Evolutionary conservation across 345 rosid genomes (phyloP).

Genomic region (Combretum micranthum): DNA sequence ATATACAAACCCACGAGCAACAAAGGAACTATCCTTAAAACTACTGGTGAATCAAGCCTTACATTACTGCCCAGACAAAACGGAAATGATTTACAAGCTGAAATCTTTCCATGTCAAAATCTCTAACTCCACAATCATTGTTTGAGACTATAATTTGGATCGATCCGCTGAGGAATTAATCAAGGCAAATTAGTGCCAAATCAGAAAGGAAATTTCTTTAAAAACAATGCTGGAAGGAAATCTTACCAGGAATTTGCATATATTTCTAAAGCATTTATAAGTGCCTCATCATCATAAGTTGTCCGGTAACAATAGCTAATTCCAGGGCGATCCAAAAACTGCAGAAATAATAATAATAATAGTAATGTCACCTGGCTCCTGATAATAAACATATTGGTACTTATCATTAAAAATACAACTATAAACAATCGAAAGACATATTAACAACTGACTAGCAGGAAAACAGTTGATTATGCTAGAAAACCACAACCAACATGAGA

Average conservation of each 20-base stretch:
- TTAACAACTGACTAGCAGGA: too few relatives aligned
- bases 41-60: conserved; percentile 11
- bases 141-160: conserved; percentile 70
- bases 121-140: conserved; percentile 71
- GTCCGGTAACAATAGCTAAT: conserved; percentile 80
- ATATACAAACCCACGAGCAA: too few relatives aligned
- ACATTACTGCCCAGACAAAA: conserved; percentile 76
- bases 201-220: not conserved
- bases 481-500: too few relatives aligned
- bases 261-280: conserved; percentile 88
- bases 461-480: too few relatives aligned
- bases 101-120: conserved; percentile 77
- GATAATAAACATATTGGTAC: too few relatives aligned
- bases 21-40: not conserved
- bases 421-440: too few relatives aligned
- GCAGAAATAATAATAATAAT: conserved; percentile 16
- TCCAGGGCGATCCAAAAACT: conserved; percentile 85
- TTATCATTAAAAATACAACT: too few relatives aligned
- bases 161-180: conserved; percentile 43
- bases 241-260: conserved; percentile 52
- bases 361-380: not conserved
- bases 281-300: conserved; percentile 80
- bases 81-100: conserved; percentile 47
- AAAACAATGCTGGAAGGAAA: conserved; percentile 12
- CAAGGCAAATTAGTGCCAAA: conserved; percentile 4